Evolutionary conservation across 2,329 filamentous ascomycete species (phyloP).

Genomic region (Colletotrichum caudatum): DNA sequence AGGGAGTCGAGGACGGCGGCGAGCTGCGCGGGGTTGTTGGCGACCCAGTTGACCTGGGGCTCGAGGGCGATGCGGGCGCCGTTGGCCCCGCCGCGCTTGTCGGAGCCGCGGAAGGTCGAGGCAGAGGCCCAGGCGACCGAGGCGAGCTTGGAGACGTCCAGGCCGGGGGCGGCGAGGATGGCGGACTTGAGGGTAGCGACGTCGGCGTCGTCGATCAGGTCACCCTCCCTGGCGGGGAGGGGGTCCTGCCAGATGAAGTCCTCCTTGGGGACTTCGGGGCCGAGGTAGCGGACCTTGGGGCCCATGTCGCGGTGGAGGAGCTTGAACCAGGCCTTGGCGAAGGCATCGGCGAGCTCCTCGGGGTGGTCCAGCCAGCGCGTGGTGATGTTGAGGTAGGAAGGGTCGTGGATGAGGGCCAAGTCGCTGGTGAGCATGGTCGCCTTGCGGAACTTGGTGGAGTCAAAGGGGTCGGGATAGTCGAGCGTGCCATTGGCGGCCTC

Average conservation of each 20-base stretch:
- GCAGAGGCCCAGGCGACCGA: constrained; percentile 76
- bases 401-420: constrained; percentile 78
- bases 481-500: constrained; percentile 75
- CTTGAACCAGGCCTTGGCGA: constrained; percentile 85
- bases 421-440: constrained; percentile 85
- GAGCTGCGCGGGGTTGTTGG: constrained; percentile 79
- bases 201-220: constrained; percentile 72
- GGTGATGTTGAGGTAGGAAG: constrained; percentile 80
- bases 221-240: constrained; percentile 69
- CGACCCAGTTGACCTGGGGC: constrained; percentile 78
- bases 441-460: constrained; percentile 76
- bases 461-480: constrained; percentile 78
- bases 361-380: constrained; percentile 77
- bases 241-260: constrained; percentile 81
- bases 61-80: constrained; percentile 81
- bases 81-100: constrained; percentile 87
- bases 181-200: constrained; percentile 75
- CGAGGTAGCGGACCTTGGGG: constrained; percentile 76
- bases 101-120: constrained; percentile 78
- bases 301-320: constrained; percentile 84
- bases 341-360: constrained; percentile 75
- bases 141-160: constrained; percentile 72
- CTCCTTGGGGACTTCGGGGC: constrained; percentile 79
- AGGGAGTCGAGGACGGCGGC: constrained; percentile 70
- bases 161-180: constrained; percentile 70